phyloP scores from a whole-genome alignment of 768 basidiomycete genomes.

The Cubamyces sp. region DNA sequence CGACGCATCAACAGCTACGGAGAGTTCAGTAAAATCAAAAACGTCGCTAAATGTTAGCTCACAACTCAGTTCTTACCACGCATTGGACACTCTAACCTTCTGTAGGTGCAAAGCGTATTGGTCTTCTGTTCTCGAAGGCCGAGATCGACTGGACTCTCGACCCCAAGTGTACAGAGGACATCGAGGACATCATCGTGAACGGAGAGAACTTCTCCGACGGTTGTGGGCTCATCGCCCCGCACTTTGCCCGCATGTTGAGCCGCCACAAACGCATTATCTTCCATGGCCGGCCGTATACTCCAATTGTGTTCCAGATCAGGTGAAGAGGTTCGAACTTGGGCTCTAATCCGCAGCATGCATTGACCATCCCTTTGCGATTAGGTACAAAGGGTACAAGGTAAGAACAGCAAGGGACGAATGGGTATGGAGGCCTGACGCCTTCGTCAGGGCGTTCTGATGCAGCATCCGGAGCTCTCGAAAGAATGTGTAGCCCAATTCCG shows the following conservation, averaged over 20 bases:
- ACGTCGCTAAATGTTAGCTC: slow-evolving; percentile 60
- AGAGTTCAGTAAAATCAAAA: slow-evolving; percentile 64
- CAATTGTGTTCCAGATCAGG: slow-evolving; percentile 68
- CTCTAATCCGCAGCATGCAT: no score
- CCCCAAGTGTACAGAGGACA: slow-evolving; percentile 53
- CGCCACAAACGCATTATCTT: slow-evolving; percentile 59
- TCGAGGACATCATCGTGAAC: slow-evolving; percentile 57
- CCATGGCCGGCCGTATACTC: slow-evolving; percentile 58
- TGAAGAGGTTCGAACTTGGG: slow-evolving; percentile 24
- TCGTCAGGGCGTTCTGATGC: slow-evolving; percentile 59
- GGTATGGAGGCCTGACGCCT: neutral
- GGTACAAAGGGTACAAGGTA: slow-evolving; percentile 68
- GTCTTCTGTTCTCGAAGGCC: slow-evolving; percentile 66
- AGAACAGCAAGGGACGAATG: neutral
- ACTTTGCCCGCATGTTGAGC: slow-evolving; percentile 55
- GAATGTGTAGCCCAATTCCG: slow-evolving; percentile 60
- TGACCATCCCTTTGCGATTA: slow-evolving; percentile 27
- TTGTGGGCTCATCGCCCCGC: slow-evolving; percentile 63
- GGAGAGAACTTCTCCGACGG: slow-evolving; percentile 71
- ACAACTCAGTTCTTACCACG: neutral
- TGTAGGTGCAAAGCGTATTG: slow-evolving; percentile 70
- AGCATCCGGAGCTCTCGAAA: slow-evolving; percentile 60
- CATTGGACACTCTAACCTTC: neutral
- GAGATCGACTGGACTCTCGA: slow-evolving; percentile 60
- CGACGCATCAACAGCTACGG: slow-evolving; percentile 58